Percentiles rank a stretch among this genome's conserved stretches.
Conservation (phyloP, 1,284 basidiomycete species). For the Marasmius fiardii region DNA sequence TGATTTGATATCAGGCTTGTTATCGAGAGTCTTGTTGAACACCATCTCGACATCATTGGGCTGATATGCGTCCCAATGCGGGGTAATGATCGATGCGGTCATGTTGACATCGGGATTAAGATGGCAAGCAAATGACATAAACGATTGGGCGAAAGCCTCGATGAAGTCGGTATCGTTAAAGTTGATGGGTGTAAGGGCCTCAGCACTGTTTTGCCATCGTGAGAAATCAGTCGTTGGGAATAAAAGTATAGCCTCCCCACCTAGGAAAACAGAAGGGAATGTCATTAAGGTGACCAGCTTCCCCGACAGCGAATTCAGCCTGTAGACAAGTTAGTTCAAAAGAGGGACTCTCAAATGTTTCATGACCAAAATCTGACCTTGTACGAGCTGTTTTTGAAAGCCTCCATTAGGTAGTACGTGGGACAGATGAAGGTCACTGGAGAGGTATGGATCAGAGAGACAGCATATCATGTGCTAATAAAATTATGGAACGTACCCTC, state of each 20-base stretch:
- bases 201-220: neutral
- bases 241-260: constrained; percentile 4
- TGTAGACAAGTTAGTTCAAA: neutral
- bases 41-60: constrained; percentile 16
- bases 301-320: constrained; percentile 14
- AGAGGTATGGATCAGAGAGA: constrained; percentile 5
- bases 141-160: constrained; percentile 20
- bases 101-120: constrained; percentile 22
- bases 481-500: constrained; percentile 23
- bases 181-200: neutral
- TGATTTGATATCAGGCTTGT: constrained; percentile 1
- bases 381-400: constrained; percentile 13
- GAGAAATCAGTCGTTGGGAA: neutral
- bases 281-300: constrained; percentile 19
- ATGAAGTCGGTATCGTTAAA: constrained; percentile 22
- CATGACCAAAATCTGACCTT: constrained; percentile 14
- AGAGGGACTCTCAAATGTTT: neutral
- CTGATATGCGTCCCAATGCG: constrained; percentile 16
- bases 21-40: constrained; percentile 17
- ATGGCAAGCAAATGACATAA: constrained; percentile 19
- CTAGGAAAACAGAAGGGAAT: constrained; percentile 16
- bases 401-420: constrained; percentile 18
- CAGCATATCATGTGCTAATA: neutral
- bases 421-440: constrained; percentile 23
- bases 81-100: constrained; percentile 18